Conservation (phyloP, 1,284 basidiomycete species). For the Boletellus dicymbophilus region DNA sequence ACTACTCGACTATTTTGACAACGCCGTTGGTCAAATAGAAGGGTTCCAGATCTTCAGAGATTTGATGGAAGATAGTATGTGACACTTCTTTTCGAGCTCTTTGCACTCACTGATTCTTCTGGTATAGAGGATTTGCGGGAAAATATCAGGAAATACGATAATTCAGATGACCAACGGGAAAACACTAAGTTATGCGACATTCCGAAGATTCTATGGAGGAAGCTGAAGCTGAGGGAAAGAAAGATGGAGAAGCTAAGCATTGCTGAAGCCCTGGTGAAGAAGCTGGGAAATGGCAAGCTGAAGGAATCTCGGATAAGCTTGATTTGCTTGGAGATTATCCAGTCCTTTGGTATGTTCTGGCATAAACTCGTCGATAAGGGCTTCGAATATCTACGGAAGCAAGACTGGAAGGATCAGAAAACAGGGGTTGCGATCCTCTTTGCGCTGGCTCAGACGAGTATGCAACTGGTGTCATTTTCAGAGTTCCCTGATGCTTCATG, state of each 20-base stretch:
- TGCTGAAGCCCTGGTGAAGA: slow-evolving; percentile 15
- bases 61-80: slow-evolving; percentile 9
- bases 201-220: too few species aligned
- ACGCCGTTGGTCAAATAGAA: slow-evolving; percentile 5
- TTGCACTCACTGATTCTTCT: slow-evolving; percentile 7
- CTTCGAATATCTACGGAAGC: not conserved
- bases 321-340: slow-evolving; percentile 25
- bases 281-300: slow-evolving; percentile 10
- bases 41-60: slow-evolving; percentile 10
- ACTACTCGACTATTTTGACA: slow-evolving; percentile 10
- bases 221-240: too few species aligned
- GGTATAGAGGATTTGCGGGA: slow-evolving; percentile 20
- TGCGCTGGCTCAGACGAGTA: slow-evolving; percentile 11
- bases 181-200: too few species aligned
- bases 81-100: not conserved
- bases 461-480: not conserved
- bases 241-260: too few species aligned
- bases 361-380: slow-evolving; percentile 1
- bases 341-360: slow-evolving; percentile 11
- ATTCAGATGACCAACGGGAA: too few species aligned
- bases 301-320: slow-evolving; percentile 24
- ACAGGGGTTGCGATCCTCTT: slow-evolving; percentile 8
- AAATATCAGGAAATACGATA: slow-evolving; percentile 10
- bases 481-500: not conserved
- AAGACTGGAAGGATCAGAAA: slow-evolving; percentile 8